Conservation (phyloP, 2,329 filamentous ascomycete genomes). For the Pseudogymnoascus sp. region DNA sequence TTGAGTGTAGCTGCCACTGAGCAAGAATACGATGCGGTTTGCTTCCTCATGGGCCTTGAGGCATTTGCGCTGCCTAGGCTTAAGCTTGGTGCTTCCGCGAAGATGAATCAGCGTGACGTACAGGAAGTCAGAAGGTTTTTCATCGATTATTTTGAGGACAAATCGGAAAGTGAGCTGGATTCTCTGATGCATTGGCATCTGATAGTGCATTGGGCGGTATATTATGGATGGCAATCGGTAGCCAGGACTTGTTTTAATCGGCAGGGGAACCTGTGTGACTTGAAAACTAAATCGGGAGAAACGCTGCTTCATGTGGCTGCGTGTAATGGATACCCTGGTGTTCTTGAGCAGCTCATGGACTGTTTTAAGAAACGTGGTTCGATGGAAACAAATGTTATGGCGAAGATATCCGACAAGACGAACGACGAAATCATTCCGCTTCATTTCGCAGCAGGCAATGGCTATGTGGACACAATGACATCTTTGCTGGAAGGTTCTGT, state of each 20-base stretch:
- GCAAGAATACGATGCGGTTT: neutral
- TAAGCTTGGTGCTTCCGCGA: neutral
- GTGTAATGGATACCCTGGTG: neutral
- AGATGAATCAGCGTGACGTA: neutral
- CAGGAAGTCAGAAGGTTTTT: neutral
- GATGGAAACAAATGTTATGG: neutral
- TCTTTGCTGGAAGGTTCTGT: neutral
- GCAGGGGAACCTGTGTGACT: neutral
- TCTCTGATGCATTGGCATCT: neutral
- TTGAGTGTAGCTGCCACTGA: neutral
- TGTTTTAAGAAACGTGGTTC: neutral
- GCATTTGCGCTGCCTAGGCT: neutral
- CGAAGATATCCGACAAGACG: neutral
- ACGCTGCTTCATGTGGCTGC: neutral
- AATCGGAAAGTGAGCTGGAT: neutral
- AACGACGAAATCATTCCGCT: neutral
- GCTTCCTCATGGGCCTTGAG: neutral
- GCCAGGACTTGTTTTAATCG: neutral
- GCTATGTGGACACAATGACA: neutral
- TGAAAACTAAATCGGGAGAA: neutral
- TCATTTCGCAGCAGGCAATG: neutral
- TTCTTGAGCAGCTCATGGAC: neutral
- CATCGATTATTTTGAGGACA: neutral
- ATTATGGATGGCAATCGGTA: neutral
- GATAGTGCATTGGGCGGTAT: constrained; percentile 3